Evolutionary conservation across 116 monocot genomes (phyloP).

Genomic region (Zostera marina): DNA sequence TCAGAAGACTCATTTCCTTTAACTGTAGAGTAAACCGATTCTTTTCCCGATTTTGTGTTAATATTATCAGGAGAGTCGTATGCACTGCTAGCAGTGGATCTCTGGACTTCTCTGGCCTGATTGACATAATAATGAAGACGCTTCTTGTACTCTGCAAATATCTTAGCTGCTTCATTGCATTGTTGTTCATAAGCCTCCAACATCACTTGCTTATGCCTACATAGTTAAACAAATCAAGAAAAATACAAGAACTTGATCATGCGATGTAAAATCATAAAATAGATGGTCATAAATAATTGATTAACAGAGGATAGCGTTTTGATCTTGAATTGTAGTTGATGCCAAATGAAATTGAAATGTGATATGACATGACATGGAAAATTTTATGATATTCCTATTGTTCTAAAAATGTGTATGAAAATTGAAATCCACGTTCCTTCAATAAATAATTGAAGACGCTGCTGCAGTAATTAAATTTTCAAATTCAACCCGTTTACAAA

Average conservation of each 20-base stretch:
- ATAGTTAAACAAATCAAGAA: neutral
- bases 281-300: too few species aligned
- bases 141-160: slow-evolving; percentile 88
- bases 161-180: slow-evolving; percentile 85
- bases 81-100: slow-evolving; percentile 17
- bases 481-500: neutral
- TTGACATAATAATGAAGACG: slow-evolving; percentile 86
- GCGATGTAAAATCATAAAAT: too few species aligned
- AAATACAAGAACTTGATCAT: too few species aligned
- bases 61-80: slow-evolving; percentile 30
- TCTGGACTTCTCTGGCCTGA: slow-evolving; percentile 67
- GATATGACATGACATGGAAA: too few species aligned
- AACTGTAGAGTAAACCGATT: slow-evolving; percentile 64
- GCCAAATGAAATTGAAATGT: neutral
- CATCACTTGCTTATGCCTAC: slow-evolving; percentile 89
- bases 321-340: neutral
- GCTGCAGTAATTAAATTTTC: neutral
- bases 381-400: too few species aligned
- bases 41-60: slow-evolving; percentile 29
- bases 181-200: slow-evolving; percentile 87
- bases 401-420: neutral
- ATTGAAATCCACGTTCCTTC: neutral
- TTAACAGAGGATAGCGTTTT: too few species aligned
- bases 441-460: neutral
- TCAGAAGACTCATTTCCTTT: slow-evolving; percentile 70